A percentile compares a stretch with the other conserved stretches of the same genome.
phyloP scores from a whole-genome alignment of 129 eudicot species.

The Ambrosia trifida region DNA sequence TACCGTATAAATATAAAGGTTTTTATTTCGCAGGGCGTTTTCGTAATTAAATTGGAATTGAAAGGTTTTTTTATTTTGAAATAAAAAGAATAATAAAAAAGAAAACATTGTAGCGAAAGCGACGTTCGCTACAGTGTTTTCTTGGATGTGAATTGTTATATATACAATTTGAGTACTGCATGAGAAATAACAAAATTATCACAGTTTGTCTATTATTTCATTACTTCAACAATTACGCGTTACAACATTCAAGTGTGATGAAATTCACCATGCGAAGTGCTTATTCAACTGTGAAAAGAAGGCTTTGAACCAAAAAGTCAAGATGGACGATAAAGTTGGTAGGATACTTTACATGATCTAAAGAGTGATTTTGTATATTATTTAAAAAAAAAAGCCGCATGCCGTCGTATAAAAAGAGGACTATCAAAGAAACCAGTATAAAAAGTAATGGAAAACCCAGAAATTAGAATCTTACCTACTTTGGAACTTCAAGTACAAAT shows the following conservation, averaged over 20 bases:
- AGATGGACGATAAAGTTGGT: neutral
- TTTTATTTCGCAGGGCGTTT: too few relatives aligned
- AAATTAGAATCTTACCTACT: slow-evolving; percentile 17
- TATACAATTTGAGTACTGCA: neutral
- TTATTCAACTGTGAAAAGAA: neutral
- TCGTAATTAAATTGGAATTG: too few relatives aligned
- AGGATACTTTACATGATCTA: neutral
- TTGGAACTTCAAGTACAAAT: slow-evolving; percentile 7
- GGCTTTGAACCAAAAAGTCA: neutral
- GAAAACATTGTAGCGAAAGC: too few relatives aligned
- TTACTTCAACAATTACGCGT: neutral
- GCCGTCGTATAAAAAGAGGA: neutral
- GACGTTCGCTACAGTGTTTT: too few relatives aligned
- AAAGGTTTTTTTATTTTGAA: too few relatives aligned
- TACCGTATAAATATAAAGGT: too few relatives aligned
- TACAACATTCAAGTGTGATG: neutral
- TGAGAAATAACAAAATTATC: neutral
- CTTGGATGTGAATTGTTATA: too few relatives aligned
- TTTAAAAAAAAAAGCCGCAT: neutral
- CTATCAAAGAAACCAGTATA: neutral
- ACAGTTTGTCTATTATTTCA: neutral
- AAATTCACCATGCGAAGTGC: neutral
- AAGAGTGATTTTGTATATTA: neutral
- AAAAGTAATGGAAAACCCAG: neutral
- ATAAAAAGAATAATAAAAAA: too few relatives aligned